Evolutionary conservation across 345 rosid genomes (phyloP).

Genomic region (Citrus trifoliata): DNA sequence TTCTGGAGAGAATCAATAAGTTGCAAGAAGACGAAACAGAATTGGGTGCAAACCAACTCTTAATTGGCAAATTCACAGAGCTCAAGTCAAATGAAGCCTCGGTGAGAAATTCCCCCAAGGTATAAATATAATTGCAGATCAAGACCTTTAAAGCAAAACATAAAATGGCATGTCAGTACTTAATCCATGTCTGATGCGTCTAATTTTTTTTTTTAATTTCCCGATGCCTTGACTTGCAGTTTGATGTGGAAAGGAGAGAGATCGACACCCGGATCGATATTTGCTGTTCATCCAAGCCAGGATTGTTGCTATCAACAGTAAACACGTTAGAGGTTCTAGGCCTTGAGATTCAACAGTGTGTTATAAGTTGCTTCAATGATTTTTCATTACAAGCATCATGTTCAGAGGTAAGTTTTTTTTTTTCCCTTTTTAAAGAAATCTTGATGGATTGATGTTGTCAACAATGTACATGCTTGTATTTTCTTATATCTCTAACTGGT

Average conservation of each 20-base stretch:
- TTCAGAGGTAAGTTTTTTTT: conserved; percentile 50
- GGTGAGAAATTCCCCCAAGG: conserved; percentile 89
- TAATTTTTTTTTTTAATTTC: neutral
- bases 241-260: conserved; percentile 61
- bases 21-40: conserved; percentile 51
- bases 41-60: conserved; percentile 32
- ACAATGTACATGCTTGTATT: neutral
- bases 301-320: conserved; percentile 74
- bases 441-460: neutral
- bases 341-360: conserved; percentile 87
- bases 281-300: conserved; percentile 79
- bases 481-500: neutral
- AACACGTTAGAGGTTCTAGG: conserved; percentile 80
- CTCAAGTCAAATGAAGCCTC: conserved; percentile 47
- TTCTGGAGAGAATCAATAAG: conserved; percentile 52
- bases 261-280: conserved; percentile 62
- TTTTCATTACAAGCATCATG: conserved; percentile 94
- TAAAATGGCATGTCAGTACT: neutral
- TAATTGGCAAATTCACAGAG: conserved; percentile 40
- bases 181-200: neutral
- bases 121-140: conserved; percentile 18
- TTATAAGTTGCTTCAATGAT: conserved; percentile 86
- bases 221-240: conserved; percentile 38
- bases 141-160: neutral
- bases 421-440: neutral